These are phyloP conservation scores for Bruguiera sexangula DNA, from an alignment of 345 rosid species.

Conservation along the genomic window DNA sequence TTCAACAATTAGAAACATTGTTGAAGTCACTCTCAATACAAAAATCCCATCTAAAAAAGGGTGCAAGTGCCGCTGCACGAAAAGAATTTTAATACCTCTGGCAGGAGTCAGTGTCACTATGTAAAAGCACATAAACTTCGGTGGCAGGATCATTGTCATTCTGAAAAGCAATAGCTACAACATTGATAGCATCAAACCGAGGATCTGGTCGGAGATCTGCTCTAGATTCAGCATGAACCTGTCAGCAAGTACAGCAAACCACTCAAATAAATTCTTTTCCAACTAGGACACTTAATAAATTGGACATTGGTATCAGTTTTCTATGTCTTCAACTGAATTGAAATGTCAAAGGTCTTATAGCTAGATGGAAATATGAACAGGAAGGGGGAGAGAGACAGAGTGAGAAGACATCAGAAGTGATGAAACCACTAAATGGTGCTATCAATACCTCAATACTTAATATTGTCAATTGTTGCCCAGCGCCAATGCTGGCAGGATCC, in stretches of 20 bases:
- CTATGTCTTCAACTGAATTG: not conserved
- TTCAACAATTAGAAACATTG: not conserved
- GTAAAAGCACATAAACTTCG: slow-evolving; percentile 56
- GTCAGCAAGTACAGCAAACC: slow-evolving; percentile 22
- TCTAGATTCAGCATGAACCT: slow-evolving; percentile 89
- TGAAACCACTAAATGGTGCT: not conserved
- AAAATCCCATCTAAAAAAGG: not conserved
- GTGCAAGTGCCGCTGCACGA: not conserved
- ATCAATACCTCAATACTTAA: slow-evolving; percentile 78
- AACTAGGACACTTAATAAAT: not conserved
- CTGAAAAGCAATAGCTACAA: slow-evolving; percentile 65
- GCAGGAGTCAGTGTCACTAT: slow-evolving; percentile 34
- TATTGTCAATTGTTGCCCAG: slow-evolving; percentile 86
- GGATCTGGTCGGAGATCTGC: slow-evolving; percentile 91
- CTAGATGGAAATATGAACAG: not conserved
- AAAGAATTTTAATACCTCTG: slow-evolving; percentile 46
- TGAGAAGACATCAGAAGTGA: not conserved
- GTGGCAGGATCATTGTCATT: slow-evolving; percentile 47
- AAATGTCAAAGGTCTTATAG: not conserved
- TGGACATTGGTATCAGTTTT: not conserved
- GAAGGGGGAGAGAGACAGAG: not conserved
- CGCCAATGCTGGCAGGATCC: slow-evolving; percentile 95
- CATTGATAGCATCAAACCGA: slow-evolving; percentile 71
- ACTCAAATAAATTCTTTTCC: slow-evolving; percentile 6
- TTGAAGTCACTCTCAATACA: not conserved